These are phyloP conservation scores for Crepidotus variabilis DNA, from an alignment of 768 basidiomycete genomes.

Conservation along the genomic window DNA sequence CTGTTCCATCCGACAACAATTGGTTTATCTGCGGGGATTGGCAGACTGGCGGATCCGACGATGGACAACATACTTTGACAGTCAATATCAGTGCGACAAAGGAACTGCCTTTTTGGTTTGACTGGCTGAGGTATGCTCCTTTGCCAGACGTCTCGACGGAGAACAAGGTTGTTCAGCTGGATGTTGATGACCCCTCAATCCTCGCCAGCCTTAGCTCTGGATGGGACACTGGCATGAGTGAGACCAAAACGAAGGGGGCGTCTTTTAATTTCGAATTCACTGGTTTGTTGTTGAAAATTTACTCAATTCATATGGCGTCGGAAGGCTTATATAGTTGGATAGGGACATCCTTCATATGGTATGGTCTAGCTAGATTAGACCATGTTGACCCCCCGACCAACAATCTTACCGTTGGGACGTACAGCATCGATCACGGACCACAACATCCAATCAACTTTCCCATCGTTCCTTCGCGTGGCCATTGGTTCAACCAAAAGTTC, in stretches of 20 bases:
- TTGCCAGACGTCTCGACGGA: not conserved
- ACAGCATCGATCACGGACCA: not conserved
- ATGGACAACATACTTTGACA: not conserved
- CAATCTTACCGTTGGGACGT: not conserved
- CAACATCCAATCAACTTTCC: not conserved
- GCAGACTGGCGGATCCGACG: not conserved
- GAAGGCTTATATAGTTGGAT: not conserved
- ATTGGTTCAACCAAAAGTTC: not conserved
- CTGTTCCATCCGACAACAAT: not conserved
- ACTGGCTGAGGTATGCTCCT: not conserved
- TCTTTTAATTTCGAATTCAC: not conserved
- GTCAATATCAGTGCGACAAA: not conserved
- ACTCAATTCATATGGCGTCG: not conserved
- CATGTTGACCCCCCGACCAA: not conserved
- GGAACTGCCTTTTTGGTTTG: not conserved
- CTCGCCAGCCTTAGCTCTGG: not conserved
- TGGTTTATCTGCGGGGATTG: not conserved
- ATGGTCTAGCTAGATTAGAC: not conserved
- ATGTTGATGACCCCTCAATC: not conserved
- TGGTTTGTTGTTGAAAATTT: not conserved
- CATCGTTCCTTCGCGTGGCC: not conserved
- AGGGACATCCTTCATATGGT: not conserved
- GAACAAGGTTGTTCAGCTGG: not conserved
- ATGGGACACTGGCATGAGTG: not conserved
- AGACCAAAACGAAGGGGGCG: not conserved